Base-by-base conservation (phyloP, 306 rosid species). In the Echinosophora koreensis region DNA sequence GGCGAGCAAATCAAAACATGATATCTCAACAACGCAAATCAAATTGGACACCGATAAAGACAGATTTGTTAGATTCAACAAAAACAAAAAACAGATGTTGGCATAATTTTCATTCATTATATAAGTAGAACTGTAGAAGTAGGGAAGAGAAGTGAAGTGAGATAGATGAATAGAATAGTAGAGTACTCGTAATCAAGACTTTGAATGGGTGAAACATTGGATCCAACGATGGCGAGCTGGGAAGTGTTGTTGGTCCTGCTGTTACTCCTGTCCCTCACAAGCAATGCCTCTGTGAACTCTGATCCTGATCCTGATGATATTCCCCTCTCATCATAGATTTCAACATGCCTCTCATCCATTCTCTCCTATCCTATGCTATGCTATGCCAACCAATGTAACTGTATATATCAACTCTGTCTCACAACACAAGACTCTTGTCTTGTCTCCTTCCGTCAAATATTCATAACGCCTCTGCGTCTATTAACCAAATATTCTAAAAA, bases 111-210 rank as follows among this genome's bases (percentile, higher is more conserved):
- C 0, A 22, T 22, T 22, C 22, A 22, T 22, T 22, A 22, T 22
- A 22, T 22, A 22, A 22, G 22, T 22, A 22, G 22, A 22, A 44
- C n/a, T 11, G 22, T 22, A 22, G 22, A 22, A 44, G 50, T 11
- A 44, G 50, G 14, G n/a, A 44, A 44, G 46, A 39, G 46, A 39
- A 39, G 50, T 22, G 22, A 44, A 52, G n/a, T 22, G n/a, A 57
- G 59, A 18, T 1, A 30, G 6, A 56, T 6, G 2, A 8, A 4
- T 5, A n/a, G 6, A 34, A 8, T 8, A 10, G 16, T 14, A 1
- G 3, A 2, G 18, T 81, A 89, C 93, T 88, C 96, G 66, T 90
- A 90, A 41, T 88, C 96, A 14, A 90, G 93, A 77, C 96, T 90
- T 68, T 90, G 93, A 77, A 90, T 85, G 27, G 88, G 70, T 61